Evolutionary conservation across 148 eudicot genomes (phyloP), one percentile per base, ranked within the genome.

Genomic region (Rhododendron williamsianum): DNA sequence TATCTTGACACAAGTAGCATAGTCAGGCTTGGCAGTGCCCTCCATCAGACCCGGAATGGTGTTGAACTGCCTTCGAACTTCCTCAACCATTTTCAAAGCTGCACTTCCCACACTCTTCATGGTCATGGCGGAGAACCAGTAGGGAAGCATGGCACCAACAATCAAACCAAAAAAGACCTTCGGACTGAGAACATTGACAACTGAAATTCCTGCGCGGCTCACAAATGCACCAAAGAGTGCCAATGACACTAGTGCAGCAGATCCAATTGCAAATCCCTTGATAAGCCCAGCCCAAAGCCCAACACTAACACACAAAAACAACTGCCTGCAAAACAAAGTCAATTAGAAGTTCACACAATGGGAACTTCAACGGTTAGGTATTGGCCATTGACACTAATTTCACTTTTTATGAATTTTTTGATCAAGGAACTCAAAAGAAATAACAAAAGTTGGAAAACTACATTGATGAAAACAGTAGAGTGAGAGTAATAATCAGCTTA

Each of bases 181-280:
- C 11, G 93, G 91, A 15, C 91, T 88, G 87, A 91, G 76, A 12
- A 88, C 91, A 85, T 90, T 90, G 73, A 91, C 93, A 3, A 88
- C 90, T 41, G 88, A 65, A 72, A 91, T 90, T 73, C 33, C 88
- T 16, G 93, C 91, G 2, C 93, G 91, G 77, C 91, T 91, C 8
- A 88, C 91, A 86, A 90, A 91, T 51, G 93, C 93, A 65, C 92
- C 93, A 84, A 91, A 91, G 4, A 91, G 91, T 23, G 93, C 92
- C 58, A 91, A 54, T 3, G 92, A 91, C 36, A 91, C 93, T 54
- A 91, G 89, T 9, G 93, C 92, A 46, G 93, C 93, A 38, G 93
- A 91, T 82, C 93, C 93, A 90, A 91, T 91, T 18, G 93, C 93
- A 87, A 91, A 91, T 16, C 93, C 93, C 93, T 91, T 52, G 10